phyloP scores from a whole-genome alignment of 129 eudicot genomes.

The Lonicera japonica region DNA sequence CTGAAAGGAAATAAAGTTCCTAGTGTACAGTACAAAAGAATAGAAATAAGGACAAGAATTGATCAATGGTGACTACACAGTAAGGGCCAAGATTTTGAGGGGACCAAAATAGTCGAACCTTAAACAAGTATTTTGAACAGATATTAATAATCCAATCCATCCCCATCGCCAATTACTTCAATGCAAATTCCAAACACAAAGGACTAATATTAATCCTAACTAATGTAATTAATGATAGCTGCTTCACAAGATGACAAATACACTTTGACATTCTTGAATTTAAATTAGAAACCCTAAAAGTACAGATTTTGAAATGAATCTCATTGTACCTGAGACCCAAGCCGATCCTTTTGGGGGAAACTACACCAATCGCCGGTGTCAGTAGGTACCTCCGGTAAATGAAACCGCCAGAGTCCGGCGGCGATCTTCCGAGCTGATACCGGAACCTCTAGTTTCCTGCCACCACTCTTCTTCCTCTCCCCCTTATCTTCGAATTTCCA shows the following conservation, averaged over 20 bases:
- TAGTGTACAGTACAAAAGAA: too few species aligned
- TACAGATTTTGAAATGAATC: not conserved
- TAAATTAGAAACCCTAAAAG: conserved; percentile 15
- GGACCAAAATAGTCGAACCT: not conserved
- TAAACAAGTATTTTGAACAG: too few species aligned
- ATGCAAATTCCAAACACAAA: not conserved
- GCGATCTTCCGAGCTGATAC: conserved; percentile 78
- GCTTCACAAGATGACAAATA: conserved; percentile 5
- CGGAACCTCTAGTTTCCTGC: conserved; percentile 31
- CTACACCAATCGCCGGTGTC: conserved; percentile 11
- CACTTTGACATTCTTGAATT: conserved; percentile 13
- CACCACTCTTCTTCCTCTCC: conserved; percentile 31
- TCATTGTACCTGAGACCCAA: conserved; percentile 52
- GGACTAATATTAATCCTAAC: conserved; percentile 15
- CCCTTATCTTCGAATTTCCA: conserved; percentile 55
- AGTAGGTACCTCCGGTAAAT: conserved; percentile 37
- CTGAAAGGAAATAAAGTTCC: too few species aligned
- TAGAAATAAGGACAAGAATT: not conserved
- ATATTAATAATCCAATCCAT: not conserved
- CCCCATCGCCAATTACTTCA: not conserved
- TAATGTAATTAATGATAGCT: not conserved
- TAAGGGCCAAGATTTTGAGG: not conserved
- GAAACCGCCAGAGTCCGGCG: conserved; percentile 77
- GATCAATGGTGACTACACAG: not conserved
- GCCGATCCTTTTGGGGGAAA: not conserved